Evolutionary conservation across 108 stramenopile genomes (phyloP), one percentile per base, ranked within the genome.

Genomic region (Aurantiochytrium sp.): DNA sequence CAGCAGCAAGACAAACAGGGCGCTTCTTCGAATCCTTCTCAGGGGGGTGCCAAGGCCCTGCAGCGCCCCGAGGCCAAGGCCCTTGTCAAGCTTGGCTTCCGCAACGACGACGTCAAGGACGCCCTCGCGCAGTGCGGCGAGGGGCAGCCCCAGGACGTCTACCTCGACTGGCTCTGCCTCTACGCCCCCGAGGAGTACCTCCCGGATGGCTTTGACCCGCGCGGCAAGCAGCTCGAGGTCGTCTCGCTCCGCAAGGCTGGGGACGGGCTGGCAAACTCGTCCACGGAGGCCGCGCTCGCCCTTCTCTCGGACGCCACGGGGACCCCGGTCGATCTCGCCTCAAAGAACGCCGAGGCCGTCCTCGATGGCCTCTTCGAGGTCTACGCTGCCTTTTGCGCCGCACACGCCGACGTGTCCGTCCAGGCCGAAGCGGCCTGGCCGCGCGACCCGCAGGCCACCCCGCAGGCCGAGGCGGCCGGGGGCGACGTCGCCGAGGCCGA

Each of bases 81-180:
- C 42, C 45, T 81, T 6, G 19, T 81, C 2, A 48, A 81, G 39
- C 39, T 48, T 12, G 73, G 73, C 1, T 81, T 81, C 24, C 73
- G 73, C 73, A 24, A 41, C 8, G 45, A 24, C 31, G 55, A 65
- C n/a, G 55, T 32, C 5, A 15, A 37, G 17, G 17, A 19, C 6
- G 55, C 55, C 0, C 42, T 65, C 3, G 31, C 32, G 3, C 34
- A 65, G 59, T 27, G 37, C 1, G 55, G 52, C 37, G 87, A 55
- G 32, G 87, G 55, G 6, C 10, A 39, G 30, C 22, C 52, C 12
- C 31, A 24, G 17, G 42, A 52, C 52, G 2, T 85, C 19, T 65
- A 65, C 59, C 48, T 85, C 12, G 87, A 87, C 87, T 87, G 87
- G 87, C 87, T 87, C 19, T 48, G 41, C 55, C 10, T 87, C n/a